Percentiles rank a stretch among this genome's conserved stretches.
phyloP scores from a whole-genome alignment of 1,284 basidiomycete genomes.

The Cryptococcus sp. region DNA sequence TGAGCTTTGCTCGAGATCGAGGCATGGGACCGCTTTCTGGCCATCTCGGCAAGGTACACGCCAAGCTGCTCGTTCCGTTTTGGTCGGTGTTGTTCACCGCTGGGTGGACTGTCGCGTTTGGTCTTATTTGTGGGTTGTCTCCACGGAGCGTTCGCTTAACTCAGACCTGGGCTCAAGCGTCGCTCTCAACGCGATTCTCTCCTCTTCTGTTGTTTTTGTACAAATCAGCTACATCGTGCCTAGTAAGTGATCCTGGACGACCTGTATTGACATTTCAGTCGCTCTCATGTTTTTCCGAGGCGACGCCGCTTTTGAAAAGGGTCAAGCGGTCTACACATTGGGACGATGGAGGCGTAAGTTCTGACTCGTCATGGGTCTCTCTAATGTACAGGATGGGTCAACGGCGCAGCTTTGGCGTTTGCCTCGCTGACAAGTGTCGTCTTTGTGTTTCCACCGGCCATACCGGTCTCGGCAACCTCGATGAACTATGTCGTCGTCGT shows the following conservation, averaged over 20 bases:
- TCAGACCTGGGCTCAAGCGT: slow-evolving; percentile 52
- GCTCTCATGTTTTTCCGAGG: slow-evolving; percentile 40
- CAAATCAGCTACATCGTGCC: slow-evolving; percentile 46
- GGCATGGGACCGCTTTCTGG: slow-evolving; percentile 55
- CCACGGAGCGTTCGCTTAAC: background rate
- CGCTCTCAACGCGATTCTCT: slow-evolving; percentile 48
- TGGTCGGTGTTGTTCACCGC: slow-evolving; percentile 57
- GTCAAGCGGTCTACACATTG: background rate
- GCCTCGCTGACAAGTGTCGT: slow-evolving; percentile 42
- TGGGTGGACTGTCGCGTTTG: slow-evolving; percentile 40
- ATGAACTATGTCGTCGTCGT: slow-evolving; percentile 43
- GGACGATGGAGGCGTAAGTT: slow-evolving; percentile 17
- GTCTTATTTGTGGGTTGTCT: slow-evolving; percentile 47
- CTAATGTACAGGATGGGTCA: slow-evolving; percentile 23
- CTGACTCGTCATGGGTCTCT: too few relatives aligned
- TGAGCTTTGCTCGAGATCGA: slow-evolving; percentile 62
- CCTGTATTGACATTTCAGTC: slow-evolving; percentile 10
- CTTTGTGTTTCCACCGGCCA: slow-evolving; percentile 47
- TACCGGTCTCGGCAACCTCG: slow-evolving; percentile 35
- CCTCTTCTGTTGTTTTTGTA: slow-evolving; percentile 43
- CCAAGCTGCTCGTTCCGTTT: slow-evolving; percentile 50
- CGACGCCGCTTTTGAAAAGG: slow-evolving; percentile 30
- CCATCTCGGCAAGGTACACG: slow-evolving; percentile 52
- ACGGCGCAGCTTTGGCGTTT: slow-evolving; percentile 39
- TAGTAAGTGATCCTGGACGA: background rate